phyloP scores from a whole-genome alignment of 2,329 filamentous ascomycete species.

The Diaporthe humulicola region DNA sequence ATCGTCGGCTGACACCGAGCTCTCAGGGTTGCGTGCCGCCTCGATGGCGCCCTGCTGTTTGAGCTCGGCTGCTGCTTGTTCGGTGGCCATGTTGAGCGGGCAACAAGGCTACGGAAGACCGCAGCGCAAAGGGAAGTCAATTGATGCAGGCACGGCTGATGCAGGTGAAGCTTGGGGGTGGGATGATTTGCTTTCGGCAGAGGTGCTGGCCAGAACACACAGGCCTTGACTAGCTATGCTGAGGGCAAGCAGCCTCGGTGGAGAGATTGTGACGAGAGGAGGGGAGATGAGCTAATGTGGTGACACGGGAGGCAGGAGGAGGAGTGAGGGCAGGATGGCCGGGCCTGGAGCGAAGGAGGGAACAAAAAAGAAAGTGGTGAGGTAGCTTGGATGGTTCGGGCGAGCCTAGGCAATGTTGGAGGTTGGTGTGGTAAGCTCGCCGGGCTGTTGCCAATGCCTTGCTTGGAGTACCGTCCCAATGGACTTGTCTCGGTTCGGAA shows the following conservation, averaged over 20 bases:
- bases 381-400: not conserved
- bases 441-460: slow-evolving; percentile 14
- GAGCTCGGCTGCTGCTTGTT: slow-evolving; percentile 67
- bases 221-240: not conserved
- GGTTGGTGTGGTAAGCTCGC: slow-evolving; percentile 29
- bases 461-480: slow-evolving; percentile 17
- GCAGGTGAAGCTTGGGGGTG: not conserved
- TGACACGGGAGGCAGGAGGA: slow-evolving; percentile 3
- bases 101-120: slow-evolving; percentile 34
- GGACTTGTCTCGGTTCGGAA: slow-evolving; percentile 18
- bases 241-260: slow-evolving; percentile 10
- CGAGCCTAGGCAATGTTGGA: slow-evolving; percentile 11
- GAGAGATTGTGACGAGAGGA: slow-evolving; percentile 19
- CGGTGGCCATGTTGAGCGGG: slow-evolving; percentile 48
- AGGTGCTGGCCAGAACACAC: not conserved
- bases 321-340: slow-evolving; percentile 4
- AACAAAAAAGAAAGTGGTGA: slow-evolving; percentile 15
- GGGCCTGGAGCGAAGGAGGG: slow-evolving; percentile 32
- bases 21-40: slow-evolving; percentile 79
- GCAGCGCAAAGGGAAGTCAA: slow-evolving; percentile 29
- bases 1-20: slow-evolving; percentile 74
- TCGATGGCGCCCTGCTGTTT: slow-evolving; percentile 86
- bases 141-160: slow-evolving; percentile 18
- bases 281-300: slow-evolving; percentile 2
- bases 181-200: not conserved